These are phyloP conservation scores for Fusarium haematococcum DNA, from an alignment of 2,329 filamentous ascomycete species.

Conservation along the genomic window DNA sequence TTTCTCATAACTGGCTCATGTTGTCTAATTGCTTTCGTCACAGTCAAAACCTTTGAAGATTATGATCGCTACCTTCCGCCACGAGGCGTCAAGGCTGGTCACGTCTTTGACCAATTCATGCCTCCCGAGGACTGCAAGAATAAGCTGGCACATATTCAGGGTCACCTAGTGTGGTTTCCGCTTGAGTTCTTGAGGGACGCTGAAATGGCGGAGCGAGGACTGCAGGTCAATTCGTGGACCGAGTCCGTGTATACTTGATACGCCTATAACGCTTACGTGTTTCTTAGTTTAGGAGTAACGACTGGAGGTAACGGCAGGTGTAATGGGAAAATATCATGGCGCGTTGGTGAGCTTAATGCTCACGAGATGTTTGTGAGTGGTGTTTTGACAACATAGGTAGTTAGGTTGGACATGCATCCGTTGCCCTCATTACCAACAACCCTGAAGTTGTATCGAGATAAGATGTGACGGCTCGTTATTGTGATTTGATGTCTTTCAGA, in stretches of 20 bases:
- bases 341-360: not conserved
- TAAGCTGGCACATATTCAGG: slow-evolving; percentile 83
- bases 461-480: not conserved
- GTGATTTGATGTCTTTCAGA: not conserved
- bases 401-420: not conserved
- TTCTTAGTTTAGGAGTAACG: not conserved
- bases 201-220: slow-evolving; percentile 88
- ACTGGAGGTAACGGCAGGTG: not conserved
- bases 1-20: not conserved
- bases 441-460: not conserved
- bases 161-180: slow-evolving; percentile 97
- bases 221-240: slow-evolving; percentile 88
- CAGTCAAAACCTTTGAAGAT: slow-evolving; percentile 88
- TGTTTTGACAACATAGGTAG: not conserved
- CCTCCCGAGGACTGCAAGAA: slow-evolving; percentile 77
- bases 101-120: slow-evolving; percentile 85
- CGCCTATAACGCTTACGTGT: not conserved
- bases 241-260: slow-evolving; percentile 84
- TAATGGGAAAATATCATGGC: not conserved
- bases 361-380: not conserved
- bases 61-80: slow-evolving; percentile 84
- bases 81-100: slow-evolving; percentile 80
- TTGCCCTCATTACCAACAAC: not conserved
- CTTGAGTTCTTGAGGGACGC: slow-evolving; percentile 86
- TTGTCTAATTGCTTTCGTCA: slow-evolving; percentile 16